A percentile compares a stretch with the other conserved stretches of the same genome.
phyloP scores from a whole-genome alignment of 2,329 filamentous ascomycete genomes.

The Penicillium sp. region DNA sequence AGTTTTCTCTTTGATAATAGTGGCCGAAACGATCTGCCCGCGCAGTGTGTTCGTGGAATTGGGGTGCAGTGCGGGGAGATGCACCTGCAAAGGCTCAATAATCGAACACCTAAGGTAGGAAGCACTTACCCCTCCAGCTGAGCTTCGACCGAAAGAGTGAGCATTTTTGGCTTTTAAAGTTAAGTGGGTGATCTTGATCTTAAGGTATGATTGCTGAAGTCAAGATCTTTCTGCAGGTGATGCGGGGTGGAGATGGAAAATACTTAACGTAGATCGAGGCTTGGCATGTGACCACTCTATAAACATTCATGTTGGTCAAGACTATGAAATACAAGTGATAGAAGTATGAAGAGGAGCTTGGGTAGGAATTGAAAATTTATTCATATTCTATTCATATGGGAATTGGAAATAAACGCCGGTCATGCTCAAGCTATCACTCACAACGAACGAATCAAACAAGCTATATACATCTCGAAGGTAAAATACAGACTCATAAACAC shows the following conservation, averaged over 20 bases:
- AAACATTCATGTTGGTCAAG: not conserved
- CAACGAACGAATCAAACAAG: slow-evolving; percentile 17
- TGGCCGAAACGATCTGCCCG: not conserved
- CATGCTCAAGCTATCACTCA: slow-evolving; percentile 26
- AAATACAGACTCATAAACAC: slow-evolving; percentile 16
- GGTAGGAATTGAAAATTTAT: slow-evolving; percentile 12
- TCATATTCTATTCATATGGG: slow-evolving; percentile 18
- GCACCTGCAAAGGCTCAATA: not conserved
- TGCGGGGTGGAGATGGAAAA: slow-evolving; percentile 27
- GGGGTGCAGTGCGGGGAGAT: slow-evolving; percentile 13
- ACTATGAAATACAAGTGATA: not conserved
- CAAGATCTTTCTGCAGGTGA: slow-evolving; percentile 14
- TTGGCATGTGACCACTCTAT: slow-evolving; percentile 23
- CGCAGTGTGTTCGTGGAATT: not conserved
- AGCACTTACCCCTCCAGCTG: slow-evolving; percentile 38
- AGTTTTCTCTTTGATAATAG: not conserved
- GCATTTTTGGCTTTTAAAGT: slow-evolving; percentile 30
- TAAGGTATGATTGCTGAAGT: slow-evolving; percentile 2
- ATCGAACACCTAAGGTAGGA: not conserved
- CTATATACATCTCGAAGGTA: slow-evolving; percentile 21
- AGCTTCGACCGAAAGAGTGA: slow-evolving; percentile 39
- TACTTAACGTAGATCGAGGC: slow-evolving; percentile 14
- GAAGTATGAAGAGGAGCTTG: not conserved
- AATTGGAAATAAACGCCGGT: slow-evolving; percentile 26
- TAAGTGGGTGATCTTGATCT: slow-evolving; percentile 5